Conservation (phyloP, 2,329 filamentous ascomycete genomes). For the Ophiostoma australiae region DNA sequence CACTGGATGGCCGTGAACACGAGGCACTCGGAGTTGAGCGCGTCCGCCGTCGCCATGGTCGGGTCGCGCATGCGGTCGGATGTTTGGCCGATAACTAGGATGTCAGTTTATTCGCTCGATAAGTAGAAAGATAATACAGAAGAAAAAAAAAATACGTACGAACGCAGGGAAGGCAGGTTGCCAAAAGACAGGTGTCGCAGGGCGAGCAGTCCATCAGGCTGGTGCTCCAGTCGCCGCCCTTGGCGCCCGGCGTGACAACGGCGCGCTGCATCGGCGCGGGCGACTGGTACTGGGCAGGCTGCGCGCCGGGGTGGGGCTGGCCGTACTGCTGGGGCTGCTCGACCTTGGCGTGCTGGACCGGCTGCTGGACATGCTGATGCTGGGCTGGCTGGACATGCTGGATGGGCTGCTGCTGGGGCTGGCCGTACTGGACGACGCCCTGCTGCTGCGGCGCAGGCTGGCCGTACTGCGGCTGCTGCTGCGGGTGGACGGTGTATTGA, state of each 20-base stretch:
- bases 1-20: conserved; percentile 39
- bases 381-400: conserved; percentile 28
- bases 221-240: conserved; percentile 36
- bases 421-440: conserved; percentile 11
- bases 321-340: neutral
- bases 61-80: conserved; percentile 43
- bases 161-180: conserved; percentile 41
- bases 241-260: conserved; percentile 16
- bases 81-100: conserved; percentile 42
- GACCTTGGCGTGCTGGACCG: neutral
- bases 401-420: conserved; percentile 7
- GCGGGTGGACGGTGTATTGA: conserved; percentile 17
- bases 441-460: conserved; percentile 16
- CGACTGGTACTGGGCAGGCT: conserved; percentile 20
- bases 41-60: conserved; percentile 38
- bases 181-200: conserved; percentile 38
- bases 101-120: neutral
- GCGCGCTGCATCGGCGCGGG: conserved; percentile 25
- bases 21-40: conserved; percentile 42
- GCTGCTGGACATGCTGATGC: neutral
- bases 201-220: conserved; percentile 41
- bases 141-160: conserved; percentile 33
- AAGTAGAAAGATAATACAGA: too few species aligned
- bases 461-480: conserved; percentile 6
- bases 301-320: conserved; percentile 13